Evolutionary conservation across 1,284 basidiomycete species (phyloP).

Genomic region (Cystobasidium slooffiae): DNA sequence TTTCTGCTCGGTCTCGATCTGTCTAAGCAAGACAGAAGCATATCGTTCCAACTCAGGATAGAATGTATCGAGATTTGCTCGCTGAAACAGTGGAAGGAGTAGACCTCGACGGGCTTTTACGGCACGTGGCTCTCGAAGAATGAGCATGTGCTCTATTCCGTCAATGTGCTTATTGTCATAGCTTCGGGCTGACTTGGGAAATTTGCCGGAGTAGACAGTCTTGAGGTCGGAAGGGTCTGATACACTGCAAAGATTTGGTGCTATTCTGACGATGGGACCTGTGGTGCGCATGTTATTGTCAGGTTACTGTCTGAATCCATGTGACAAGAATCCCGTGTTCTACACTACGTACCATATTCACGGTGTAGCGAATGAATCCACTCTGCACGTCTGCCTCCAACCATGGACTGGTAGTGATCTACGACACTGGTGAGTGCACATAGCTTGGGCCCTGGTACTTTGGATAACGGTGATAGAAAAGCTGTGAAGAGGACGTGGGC

Average conservation of each 20-base stretch:
- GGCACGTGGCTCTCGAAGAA: conserved; percentile 17
- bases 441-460: conserved; percentile 30
- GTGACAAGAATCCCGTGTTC: too few species aligned
- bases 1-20: conserved; percentile 38
- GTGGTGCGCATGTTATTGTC: background rate
- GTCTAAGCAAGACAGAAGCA: conserved; percentile 16
- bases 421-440: conserved; percentile 31
- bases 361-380: conserved; percentile 26
- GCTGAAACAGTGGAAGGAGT: conserved; percentile 37
- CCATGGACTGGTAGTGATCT: conserved; percentile 26
- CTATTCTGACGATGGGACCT: conserved; percentile 37
- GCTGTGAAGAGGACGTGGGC: conserved; percentile 12
- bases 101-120: conserved; percentile 33
- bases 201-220: conserved; percentile 35
- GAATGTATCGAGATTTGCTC: conserved; percentile 32
- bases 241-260: conserved; percentile 23
- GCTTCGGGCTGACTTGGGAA: conserved; percentile 30
- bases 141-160: conserved; percentile 39
- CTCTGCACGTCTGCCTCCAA: conserved; percentile 16
- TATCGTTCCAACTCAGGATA: conserved; percentile 35
- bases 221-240: conserved; percentile 26
- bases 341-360: background rate
- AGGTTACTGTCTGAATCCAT: too few species aligned
- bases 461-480: conserved; percentile 29
- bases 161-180: conserved; percentile 41